Base-by-base conservation (phyloP, 2,329 filamentous ascomycete genomes). In the Zymoseptoria crescenta region DNA sequence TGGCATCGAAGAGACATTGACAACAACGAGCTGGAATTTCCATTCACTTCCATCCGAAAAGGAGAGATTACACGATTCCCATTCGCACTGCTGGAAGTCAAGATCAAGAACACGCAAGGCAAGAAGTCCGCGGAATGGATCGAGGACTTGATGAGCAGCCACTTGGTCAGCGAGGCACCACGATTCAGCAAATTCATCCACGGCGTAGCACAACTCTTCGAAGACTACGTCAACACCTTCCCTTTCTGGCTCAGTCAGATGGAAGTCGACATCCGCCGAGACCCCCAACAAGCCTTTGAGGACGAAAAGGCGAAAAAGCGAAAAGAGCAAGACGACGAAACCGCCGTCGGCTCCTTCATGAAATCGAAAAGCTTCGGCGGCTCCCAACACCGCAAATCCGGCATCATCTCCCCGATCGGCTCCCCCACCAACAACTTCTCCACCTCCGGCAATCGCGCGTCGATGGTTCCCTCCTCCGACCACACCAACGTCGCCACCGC, bases 171-270 rank as follows among this genome's bases (percentile, higher is more conserved):
- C 72, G 86, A 91, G 52, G 87, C 89, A 0, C 90, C 92, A 1
- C 85, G 88, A 55, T 99, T 99, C 77, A 96, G 91, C 68, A 99
- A 99, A 74, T 99, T 97, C 68, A 88, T 96, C 2, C 93, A 99
- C 69, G 94, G 94, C 62, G 87, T 95, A 4, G 92, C 93, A 7
- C 87, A 87, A 48, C 81, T 99, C 1, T 97, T 97, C 67, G 94
- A 97, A 69, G 78, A 99, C 74, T 85, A 96, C 70, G 92, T 99
- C 73, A 97, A 97, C 76, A 92, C 85, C 63, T 86, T 97, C 69
- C 94, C 94, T 13, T 96, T 97, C 78, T 99, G 94, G 94, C 83
- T 97, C 35, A 87, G 87, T 68, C 89, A 96, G 63, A 81, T 97
- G 50, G 93, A 96, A 71, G 89, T 84, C 30, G 94, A 99, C 71